Conservation (phyloP, 805 yeast species). For the Metschnikowia cubensis region DNA sequence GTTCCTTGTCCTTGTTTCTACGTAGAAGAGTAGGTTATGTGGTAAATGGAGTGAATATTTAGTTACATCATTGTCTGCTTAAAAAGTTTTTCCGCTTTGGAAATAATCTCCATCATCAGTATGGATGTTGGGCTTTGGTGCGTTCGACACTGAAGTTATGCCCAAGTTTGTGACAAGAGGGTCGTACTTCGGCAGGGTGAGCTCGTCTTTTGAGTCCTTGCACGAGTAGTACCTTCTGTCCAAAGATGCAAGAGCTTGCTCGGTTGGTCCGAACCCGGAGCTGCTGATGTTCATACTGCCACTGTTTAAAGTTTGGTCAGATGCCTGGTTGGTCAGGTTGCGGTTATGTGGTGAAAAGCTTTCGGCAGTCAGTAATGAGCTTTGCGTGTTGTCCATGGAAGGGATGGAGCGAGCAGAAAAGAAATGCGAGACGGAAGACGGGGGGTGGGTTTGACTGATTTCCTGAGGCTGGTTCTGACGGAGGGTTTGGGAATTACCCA, state of each 20-base stretch:
- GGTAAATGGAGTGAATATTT: too few species aligned
- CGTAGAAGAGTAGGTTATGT: neutral
- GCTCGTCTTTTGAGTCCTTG: neutral
- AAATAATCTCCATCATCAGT: neutral
- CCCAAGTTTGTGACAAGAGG: neutral
- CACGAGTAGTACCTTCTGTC: neutral
- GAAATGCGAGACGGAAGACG: neutral
- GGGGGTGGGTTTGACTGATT: neutral
- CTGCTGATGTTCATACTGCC: neutral
- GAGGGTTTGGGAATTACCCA: neutral
- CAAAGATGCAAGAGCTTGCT: neutral
- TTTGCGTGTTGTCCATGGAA: neutral
- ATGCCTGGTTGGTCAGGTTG: neutral
- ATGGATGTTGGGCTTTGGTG: neutral
- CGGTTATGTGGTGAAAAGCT: neutral
- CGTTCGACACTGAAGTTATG: neutral
- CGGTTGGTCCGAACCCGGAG: neutral
- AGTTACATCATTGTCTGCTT: neutral
- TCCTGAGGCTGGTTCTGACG: neutral
- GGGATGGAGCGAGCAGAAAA: neutral
- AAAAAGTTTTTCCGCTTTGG: neutral
- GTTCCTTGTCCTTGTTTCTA: too few species aligned
- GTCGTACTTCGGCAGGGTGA: neutral
- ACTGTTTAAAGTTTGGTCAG: neutral
- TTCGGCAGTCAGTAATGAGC: neutral